Evolutionary conservation across 345 rosid species (phyloP).

Genomic region (Eucalyptus lansdowneana): DNA sequence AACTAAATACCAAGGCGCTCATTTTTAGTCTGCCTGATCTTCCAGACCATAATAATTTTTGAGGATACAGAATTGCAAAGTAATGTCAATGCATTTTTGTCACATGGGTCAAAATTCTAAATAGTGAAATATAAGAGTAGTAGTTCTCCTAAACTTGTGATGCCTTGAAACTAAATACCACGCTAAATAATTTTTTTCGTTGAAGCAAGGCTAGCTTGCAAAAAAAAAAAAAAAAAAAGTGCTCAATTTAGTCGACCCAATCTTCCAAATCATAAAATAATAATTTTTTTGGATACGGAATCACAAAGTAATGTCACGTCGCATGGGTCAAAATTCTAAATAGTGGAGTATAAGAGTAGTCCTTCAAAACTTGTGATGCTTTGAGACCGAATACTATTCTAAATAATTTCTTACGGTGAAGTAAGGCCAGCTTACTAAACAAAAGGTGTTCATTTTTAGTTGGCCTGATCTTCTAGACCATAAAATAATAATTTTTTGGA

Average conservation of each 20-base stretch:
- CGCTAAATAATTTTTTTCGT: neutral
- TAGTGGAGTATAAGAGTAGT: no score
- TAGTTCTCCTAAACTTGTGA: neutral
- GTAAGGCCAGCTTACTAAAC: no score
- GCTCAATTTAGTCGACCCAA: neutral
- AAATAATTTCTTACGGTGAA: no score
- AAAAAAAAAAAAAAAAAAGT: neutral
- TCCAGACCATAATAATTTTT: neutral
- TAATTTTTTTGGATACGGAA: neutral
- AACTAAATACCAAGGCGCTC: neutral
- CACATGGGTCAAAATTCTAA: neutral
- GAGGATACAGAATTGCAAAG: neutral
- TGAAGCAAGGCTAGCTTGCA: neutral
- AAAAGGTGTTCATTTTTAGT: no score
- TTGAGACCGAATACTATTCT: no score
- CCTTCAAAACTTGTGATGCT: no score
- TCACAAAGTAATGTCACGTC: no score
- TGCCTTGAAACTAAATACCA: neutral
- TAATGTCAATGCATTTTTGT: neutral
- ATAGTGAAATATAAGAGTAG: neutral
- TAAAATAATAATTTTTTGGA: neutral
- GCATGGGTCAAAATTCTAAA: no score
- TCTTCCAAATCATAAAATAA: no score
- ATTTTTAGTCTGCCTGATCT: neutral
- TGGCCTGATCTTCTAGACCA: no score